phyloP scores from a whole-genome alignment of 2,329 filamentous ascomycete genomes.

The Diatrype stigma region DNA sequence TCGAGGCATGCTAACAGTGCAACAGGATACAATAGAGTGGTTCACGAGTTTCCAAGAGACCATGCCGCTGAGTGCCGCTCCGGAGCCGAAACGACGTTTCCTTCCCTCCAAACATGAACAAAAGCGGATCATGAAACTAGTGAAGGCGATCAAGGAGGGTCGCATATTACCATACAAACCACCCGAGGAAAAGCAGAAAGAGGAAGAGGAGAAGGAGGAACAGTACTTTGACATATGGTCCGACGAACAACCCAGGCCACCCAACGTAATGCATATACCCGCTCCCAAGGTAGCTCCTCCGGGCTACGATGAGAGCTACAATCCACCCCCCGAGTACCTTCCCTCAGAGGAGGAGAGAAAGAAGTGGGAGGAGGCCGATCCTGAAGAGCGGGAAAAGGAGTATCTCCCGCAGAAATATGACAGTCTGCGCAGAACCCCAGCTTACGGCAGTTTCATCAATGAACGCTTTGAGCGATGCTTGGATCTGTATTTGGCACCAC shows the following conservation, averaged over 20 bases:
- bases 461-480: constrained; percentile 94
- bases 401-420: constrained; percentile 81
- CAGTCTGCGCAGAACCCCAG: constrained; percentile 85
- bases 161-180: constrained; percentile 88
- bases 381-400: constrained; percentile 86
- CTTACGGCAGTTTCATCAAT: constrained; percentile 85
- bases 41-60: constrained; percentile 87
- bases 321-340: constrained; percentile 90
- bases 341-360: constrained; percentile 80
- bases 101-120: constrained; percentile 95
- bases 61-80: constrained; percentile 92
- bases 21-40: constrained; percentile 79
- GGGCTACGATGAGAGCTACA: constrained; percentile 93
- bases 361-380: constrained; percentile 79
- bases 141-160: constrained; percentile 90
- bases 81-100: constrained; percentile 93
- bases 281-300: constrained; percentile 91
- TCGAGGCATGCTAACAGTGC: constrained; percentile 10
- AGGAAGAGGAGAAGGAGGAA: constrained; percentile 68
- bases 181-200: constrained; percentile 60
- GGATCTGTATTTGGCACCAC: constrained; percentile 90
- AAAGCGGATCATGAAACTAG: constrained; percentile 94
- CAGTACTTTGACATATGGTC: constrained; percentile 90
- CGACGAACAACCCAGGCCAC: constrained; percentile 76
- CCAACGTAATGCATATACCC: constrained; percentile 90